These are phyloP conservation scores for Gastrolobium villosum DNA, from an alignment of 306 rosid species.

Conservation along the genomic window DNA sequence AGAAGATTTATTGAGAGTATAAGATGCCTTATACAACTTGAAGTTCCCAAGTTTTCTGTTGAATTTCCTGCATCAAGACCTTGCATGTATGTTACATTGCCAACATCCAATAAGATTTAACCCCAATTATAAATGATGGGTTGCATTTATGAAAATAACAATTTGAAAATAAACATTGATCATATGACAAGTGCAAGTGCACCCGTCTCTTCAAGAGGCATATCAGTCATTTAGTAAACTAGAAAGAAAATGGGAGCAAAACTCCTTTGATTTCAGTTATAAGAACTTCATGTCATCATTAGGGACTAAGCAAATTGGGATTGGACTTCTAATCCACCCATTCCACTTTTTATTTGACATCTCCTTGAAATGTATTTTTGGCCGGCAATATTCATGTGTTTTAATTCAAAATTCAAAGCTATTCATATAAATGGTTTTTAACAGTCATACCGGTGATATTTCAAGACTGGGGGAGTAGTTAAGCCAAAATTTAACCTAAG, in stretches of 20 bases:
- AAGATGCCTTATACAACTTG: background rate
- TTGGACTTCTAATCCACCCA: background rate
- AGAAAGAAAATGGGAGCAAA: background rate
- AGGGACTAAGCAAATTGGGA: background rate
- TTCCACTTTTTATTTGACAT: background rate
- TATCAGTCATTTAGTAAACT: background rate
- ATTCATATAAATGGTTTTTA: background rate
- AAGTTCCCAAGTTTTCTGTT: background rate
- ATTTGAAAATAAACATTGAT: background rate
- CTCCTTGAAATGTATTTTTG: conserved; percentile 1
- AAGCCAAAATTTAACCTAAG: conserved; percentile 5
- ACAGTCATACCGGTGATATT: background rate
- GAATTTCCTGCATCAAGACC: background rate
- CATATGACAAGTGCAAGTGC: background rate
- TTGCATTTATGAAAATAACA: background rate
- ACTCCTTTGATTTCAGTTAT: background rate
- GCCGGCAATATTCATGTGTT: background rate
- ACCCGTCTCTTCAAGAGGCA: background rate
- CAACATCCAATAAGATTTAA: background rate
- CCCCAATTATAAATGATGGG: background rate
- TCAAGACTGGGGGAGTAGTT: background rate
- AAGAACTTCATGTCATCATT: background rate
- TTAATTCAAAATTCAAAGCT: background rate
- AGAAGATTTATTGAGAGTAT: background rate
- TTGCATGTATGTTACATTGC: background rate